A percentile compares a stretch with the other conserved stretches of the same genome.
Conservation (phyloP, 257 asterid species). For the Misopates orontium region DNA sequence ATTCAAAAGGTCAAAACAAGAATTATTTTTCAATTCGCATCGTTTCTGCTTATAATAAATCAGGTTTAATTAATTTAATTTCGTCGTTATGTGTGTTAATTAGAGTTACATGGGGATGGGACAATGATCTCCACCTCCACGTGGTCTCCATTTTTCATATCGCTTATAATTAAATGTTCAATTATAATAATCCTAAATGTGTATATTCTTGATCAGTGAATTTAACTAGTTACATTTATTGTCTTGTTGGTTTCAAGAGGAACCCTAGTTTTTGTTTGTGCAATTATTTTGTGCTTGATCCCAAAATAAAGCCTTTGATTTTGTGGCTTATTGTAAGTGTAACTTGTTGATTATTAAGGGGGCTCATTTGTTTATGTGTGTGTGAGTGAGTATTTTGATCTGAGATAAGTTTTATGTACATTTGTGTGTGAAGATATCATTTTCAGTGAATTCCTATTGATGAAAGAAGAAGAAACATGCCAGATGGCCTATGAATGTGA, state of each 20-base stretch:
- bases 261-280: neutral
- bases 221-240: no score
- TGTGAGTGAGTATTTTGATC: conserved; percentile 32
- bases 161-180: no score
- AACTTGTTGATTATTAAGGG: conserved; percentile 6
- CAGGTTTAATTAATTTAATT: conserved; percentile 27
- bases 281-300: conserved; percentile 22
- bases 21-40: conserved; percentile 14
- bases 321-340: neutral
- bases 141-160: conserved; percentile 41
- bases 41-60: conserved; percentile 18
- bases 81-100: conserved; percentile 27
- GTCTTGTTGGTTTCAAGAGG: conserved; percentile 21
- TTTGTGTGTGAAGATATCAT: conserved; percentile 20
- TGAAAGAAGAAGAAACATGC: conserved; percentile 41
- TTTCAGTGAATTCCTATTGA: conserved; percentile 47
- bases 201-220: no score
- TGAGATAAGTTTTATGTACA: conserved; percentile 29
- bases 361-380: conserved; percentile 23
- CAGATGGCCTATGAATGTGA: conserved; percentile 39
- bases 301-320: conserved; percentile 19
- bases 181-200: no score
- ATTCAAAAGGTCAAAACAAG: conserved; percentile 35
- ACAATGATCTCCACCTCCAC: conserved; percentile 57
- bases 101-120: conserved; percentile 54